phyloP scores from a whole-genome alignment of 2,329 filamentous ascomycete genomes.

The Cytospora mali region DNA sequence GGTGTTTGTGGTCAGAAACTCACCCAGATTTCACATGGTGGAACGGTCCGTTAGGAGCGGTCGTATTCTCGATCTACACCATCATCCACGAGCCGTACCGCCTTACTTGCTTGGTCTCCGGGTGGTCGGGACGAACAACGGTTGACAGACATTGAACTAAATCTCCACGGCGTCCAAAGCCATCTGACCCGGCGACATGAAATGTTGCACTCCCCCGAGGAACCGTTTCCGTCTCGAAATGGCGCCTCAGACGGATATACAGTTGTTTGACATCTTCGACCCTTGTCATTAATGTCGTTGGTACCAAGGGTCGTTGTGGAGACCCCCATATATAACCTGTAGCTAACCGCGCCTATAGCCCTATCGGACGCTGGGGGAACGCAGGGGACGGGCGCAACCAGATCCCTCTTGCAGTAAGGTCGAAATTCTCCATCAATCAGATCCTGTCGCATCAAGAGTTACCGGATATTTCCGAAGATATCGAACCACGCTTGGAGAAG shows the following conservation, averaged over 20 bases:
- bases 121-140: neutral
- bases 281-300: neutral
- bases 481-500: constrained; percentile 14
- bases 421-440: constrained; percentile 27
- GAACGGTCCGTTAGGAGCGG: neutral
- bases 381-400: constrained; percentile 1
- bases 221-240: neutral
- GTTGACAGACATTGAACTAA: neutral
- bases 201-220: neutral
- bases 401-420: constrained; percentile 2
- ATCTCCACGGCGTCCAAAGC: neutral
- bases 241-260: constrained; percentile 1
- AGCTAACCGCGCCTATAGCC: constrained; percentile 14
- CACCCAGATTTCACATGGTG: constrained; percentile 12
- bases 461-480: constrained; percentile 22
- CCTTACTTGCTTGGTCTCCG: constrained; percentile 6
- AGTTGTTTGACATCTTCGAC: neutral
- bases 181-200: neutral
- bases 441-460: constrained; percentile 4
- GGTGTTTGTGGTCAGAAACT: neutral
- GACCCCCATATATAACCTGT: neutral
- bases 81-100: constrained; percentile 10
- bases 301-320: constrained; percentile 10
- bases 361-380: constrained; percentile 1
- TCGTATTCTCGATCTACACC: constrained; percentile 5